Percentiles rank a stretch among this genome's conserved stretches.
phyloP scores from a whole-genome alignment of 192 early-diverging fungal species.

The Gonapodya sp. region DNA sequence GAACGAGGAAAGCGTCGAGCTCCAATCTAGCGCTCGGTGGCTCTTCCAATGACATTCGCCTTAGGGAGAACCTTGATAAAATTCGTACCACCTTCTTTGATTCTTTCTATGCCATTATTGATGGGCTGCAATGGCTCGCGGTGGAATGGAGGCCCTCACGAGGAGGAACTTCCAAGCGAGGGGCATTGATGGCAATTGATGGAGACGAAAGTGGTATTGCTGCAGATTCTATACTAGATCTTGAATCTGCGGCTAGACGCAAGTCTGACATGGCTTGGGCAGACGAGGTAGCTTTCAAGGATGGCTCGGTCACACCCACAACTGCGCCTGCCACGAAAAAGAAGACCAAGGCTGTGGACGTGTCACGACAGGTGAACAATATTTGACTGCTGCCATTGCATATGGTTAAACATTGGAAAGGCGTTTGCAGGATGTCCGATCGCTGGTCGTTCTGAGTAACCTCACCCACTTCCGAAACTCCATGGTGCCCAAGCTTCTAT shows the following conservation, averaged over 20 bases:
- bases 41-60: not conserved
- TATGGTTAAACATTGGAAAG: not conserved
- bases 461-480: slow-evolving; percentile 57
- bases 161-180: not conserved
- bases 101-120: slow-evolving; percentile 63
- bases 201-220: not conserved
- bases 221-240: not conserved
- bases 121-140: slow-evolving; percentile 55
- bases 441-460: slow-evolving; percentile 79
- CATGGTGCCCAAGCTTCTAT: slow-evolving; percentile 67
- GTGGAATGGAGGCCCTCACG: slow-evolving; percentile 20
- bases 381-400: not conserved
- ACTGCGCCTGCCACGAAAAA: not conserved
- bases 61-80: slow-evolving; percentile 38
- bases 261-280: slow-evolving; percentile 1
- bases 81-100: slow-evolving; percentile 56
- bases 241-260: not conserved
- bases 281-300: not conserved
- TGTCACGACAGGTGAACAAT: not conserved
- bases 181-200: not conserved
- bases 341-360: not conserved
- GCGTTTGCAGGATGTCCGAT: slow-evolving; percentile 43
- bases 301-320: not conserved
- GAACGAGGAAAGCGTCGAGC: not conserved
- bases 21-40: not conserved